phyloP scores from a whole-genome alignment of 768 basidiomycete species.

The Polyporus arcularius region DNA sequence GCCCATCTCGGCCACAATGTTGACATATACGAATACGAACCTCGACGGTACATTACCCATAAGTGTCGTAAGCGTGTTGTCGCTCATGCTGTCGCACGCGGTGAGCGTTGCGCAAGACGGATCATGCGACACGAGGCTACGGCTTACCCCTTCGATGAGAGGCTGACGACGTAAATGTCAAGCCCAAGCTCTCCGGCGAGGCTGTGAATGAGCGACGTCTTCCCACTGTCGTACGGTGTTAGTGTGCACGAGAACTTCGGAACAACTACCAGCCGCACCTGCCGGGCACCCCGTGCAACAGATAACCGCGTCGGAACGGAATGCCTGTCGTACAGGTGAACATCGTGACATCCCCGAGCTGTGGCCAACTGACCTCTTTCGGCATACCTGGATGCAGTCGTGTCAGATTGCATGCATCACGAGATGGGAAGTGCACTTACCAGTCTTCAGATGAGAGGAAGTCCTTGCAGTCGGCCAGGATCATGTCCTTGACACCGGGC shows the following conservation, averaged over 20 bases:
- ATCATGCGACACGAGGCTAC: constrained; percentile 7
- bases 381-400: constrained; percentile 66
- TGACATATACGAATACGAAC: constrained; percentile 37
- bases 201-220: constrained; percentile 85
- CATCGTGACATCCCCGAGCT: background rate
- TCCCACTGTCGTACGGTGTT: constrained; percentile 53
- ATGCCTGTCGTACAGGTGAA: constrained; percentile 54
- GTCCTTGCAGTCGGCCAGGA: constrained; percentile 83
- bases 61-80: constrained; percentile 82
- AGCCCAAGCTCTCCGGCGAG: constrained; percentile 82
- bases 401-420: constrained; percentile 18
- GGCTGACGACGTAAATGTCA: constrained; percentile 89
- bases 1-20: constrained; percentile 10
- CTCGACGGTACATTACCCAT: constrained; percentile 89
- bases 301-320: constrained; percentile 84
- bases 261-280: constrained; percentile 46
- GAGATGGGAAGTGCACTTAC: constrained; percentile 45
- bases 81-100: constrained; percentile 68
- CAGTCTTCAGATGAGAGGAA: constrained; percentile 84
- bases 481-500: constrained; percentile 89
- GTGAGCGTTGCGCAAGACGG: constrained; percentile 16
- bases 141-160: constrained; percentile 82
- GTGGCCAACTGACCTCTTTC: constrained; percentile 65
- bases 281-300: constrained; percentile 84
- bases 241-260: constrained; percentile 5